These are phyloP conservation scores for Thraustotheca clavata DNA, from an alignment of 352 stramenopile genomes.

Conservation along the genomic window DNA sequence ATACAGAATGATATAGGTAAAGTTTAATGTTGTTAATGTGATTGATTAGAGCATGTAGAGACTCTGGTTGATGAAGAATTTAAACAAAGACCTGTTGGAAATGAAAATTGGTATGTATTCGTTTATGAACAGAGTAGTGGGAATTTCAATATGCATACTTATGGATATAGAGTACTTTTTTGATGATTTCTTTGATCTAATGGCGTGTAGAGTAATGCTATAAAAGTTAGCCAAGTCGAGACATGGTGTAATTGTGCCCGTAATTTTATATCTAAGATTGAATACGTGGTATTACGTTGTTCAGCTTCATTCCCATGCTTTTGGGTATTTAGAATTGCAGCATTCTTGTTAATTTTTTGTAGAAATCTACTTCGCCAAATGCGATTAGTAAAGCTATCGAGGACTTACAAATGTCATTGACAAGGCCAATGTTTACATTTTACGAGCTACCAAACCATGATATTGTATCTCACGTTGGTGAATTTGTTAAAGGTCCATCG, in stretches of 20 bases:
- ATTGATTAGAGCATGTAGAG: no score
- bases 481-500: no score
- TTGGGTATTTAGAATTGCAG: background rate
- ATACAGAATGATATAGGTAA: background rate
- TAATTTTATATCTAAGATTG: background rate
- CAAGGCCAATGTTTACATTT: background rate
- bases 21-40: no score
- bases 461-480: background rate
- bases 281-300: slow-evolving; percentile 9
- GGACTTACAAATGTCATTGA: background rate
- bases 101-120: no score
- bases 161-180: no score
- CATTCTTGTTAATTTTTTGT: background rate
- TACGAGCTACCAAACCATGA: background rate
- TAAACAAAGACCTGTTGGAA: no score
- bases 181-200: no score
- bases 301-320: background rate
- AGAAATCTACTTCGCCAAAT: background rate
- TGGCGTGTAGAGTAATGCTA: no score
- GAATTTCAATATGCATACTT: no score
- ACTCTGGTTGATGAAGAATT: no score
- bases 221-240: no score
- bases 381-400: background rate
- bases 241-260: background rate
- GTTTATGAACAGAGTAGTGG: no score